These are phyloP conservation scores for Flaveria ramosissima DNA, from an alignment of 129 eudicot genomes.

Conservation along the genomic window DNA sequence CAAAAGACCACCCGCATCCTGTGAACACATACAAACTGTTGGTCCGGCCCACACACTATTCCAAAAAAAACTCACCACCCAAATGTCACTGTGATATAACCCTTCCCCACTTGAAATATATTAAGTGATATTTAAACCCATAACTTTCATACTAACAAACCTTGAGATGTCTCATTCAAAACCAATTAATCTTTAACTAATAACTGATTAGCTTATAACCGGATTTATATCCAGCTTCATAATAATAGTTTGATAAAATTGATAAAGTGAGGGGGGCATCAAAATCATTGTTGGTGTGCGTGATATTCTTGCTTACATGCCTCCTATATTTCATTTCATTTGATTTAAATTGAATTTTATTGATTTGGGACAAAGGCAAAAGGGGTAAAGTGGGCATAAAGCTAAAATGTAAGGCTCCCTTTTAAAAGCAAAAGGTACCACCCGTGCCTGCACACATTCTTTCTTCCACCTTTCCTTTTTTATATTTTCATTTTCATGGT, in stretches of 20 bases:
- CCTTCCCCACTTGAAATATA: too few species aligned
- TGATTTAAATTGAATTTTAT: background rate
- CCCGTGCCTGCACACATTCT: slow-evolving; percentile 51
- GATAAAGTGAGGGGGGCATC: slow-evolving; percentile 36
- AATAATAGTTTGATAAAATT: background rate
- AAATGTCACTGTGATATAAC: too few species aligned
- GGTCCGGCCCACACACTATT: too few species aligned
- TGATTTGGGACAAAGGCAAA: slow-evolving; percentile 31
- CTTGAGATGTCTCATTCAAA: too few species aligned
- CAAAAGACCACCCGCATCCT: too few species aligned
- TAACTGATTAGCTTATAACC: too few species aligned
- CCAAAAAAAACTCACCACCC: too few species aligned
- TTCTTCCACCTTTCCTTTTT: slow-evolving; percentile 18
- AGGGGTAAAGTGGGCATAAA: slow-evolving; percentile 36
- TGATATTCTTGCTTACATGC: slow-evolving; percentile 55
- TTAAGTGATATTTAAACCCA: too few species aligned
- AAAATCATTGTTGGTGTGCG: slow-evolving; percentile 67
- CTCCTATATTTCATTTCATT: background rate
- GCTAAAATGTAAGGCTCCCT: slow-evolving; percentile 34
- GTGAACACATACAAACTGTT: too few species aligned
- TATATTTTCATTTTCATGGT: background rate
- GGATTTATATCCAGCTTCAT: too few species aligned
- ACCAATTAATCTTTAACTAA: too few species aligned
- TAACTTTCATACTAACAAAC: too few species aligned
- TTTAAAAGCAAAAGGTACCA: slow-evolving; percentile 41